phyloP scores from a whole-genome alignment of 148 eudicot species.

The Persicaria maculosa region DNA sequence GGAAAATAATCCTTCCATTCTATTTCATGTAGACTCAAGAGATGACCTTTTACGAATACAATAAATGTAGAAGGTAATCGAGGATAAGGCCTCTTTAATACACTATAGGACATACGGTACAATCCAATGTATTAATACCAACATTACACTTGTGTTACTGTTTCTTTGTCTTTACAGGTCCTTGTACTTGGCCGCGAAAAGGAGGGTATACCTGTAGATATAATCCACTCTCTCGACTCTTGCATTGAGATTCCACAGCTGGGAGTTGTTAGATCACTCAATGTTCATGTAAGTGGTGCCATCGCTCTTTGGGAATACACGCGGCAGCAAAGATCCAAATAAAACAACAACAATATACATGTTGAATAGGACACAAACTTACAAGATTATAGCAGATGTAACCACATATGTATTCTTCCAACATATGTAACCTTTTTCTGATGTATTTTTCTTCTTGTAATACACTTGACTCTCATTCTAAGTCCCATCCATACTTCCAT shows the following conservation, averaged over 20 bases:
- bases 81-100: background rate
- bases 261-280: conserved; percentile 92
- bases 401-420: background rate
- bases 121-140: background rate
- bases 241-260: conserved; percentile 97
- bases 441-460: background rate
- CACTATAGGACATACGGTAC: background rate
- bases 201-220: conserved; percentile 95
- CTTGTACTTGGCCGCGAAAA: conserved; percentile 97
- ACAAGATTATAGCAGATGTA: background rate
- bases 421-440: background rate
- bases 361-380: background rate
- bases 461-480: background rate
- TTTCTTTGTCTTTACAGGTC: conserved; percentile 58
- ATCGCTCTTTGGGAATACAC: conserved; percentile 99
- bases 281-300: conserved; percentile 99
- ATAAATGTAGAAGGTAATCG: background rate
- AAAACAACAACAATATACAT: conserved; percentile 18
- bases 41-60: background rate
- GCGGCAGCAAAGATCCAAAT: conserved; percentile 71
- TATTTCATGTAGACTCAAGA: background rate
- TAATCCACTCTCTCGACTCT: conserved; percentile 84
- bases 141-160: too few species aligned
- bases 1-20: background rate
- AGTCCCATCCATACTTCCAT: background rate